Percentiles rank a stretch among this genome's conserved stretches.
phyloP scores from a whole-genome alignment of 73 alveolate genomes.

The Uronychia binucleata region DNA sequence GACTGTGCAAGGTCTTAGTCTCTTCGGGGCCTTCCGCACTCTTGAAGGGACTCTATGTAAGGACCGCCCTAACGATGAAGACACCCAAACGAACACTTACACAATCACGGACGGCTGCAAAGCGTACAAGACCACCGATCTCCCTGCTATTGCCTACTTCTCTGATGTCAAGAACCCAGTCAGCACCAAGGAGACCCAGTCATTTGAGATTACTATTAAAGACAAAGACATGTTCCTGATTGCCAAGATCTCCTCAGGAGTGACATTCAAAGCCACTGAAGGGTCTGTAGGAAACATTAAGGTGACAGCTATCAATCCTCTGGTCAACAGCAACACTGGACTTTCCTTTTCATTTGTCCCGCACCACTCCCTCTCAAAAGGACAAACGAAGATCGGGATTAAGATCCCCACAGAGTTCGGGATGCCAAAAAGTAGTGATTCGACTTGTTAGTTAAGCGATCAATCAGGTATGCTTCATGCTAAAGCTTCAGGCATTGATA shows the following conservation, averaged over 20 bases:
- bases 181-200: constrained; percentile 34
- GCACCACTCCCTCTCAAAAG: too few species aligned
- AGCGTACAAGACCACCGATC: constrained; percentile 17
- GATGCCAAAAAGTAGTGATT: too few species aligned
- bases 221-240: constrained; percentile 8
- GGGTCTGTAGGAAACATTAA: constrained; percentile 20
- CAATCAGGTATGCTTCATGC: too few species aligned
- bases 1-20: constrained; percentile 14
- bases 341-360: constrained; percentile 21
- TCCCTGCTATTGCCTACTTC: constrained; percentile 29
- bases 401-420: too few species aligned
- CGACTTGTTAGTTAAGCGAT: too few species aligned
- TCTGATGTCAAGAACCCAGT: constrained; percentile 29
- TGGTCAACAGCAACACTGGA: constrained; percentile 21
- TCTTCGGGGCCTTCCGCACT: constrained; percentile 10
- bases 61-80: constrained; percentile 9
- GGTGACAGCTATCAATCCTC: constrained; percentile 1
- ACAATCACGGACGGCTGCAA: constrained; percentile 44
- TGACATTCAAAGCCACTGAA: constrained; percentile 48
- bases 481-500: too few species aligned
- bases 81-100: constrained; percentile 27
- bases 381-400: too few species aligned
- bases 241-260: constrained; percentile 46
- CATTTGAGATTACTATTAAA: constrained; percentile 18
- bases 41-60: constrained; percentile 28